Evolutionary conservation across 495 filamentous ascomycete genomes (phyloP).

Genomic region (Penicillium malachiteum): DNA sequence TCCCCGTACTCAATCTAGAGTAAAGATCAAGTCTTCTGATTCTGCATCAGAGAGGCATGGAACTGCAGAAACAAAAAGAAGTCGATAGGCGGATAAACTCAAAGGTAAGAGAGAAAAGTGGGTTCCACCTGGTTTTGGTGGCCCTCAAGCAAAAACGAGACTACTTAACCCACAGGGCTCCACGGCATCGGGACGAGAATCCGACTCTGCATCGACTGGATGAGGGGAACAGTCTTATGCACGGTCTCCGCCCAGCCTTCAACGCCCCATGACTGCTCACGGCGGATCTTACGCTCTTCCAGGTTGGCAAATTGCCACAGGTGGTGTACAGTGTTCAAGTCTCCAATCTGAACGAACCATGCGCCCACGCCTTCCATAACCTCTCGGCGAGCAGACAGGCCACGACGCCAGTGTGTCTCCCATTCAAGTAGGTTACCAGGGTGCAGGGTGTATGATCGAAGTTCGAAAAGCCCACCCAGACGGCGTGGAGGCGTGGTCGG

Average conservation of each 20-base stretch:
- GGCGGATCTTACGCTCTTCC: slow-evolving; percentile 84
- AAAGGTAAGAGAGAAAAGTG: background rate
- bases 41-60: background rate
- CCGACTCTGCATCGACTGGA: slow-evolving; percentile 91
- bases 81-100: background rate
- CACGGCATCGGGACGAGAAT: slow-evolving; percentile 94
- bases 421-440: slow-evolving; percentile 95
- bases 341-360: slow-evolving; percentile 98
- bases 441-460: slow-evolving; percentile 94
- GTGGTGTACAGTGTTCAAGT: slow-evolving; percentile 96
- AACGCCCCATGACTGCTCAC: slow-evolving; percentile 93
- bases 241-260: slow-evolving; percentile 98
- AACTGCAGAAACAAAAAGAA: background rate
- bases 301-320: slow-evolving; percentile 98
- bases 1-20: background rate
- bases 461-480: slow-evolving; percentile 91
- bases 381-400: slow-evolving; percentile 82
- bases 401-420: slow-evolving; percentile 97
- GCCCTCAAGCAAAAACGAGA: background rate
- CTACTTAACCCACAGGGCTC: slow-evolving; percentile 75
- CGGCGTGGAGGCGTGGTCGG: slow-evolving; percentile 87
- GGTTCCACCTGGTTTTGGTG: background rate
- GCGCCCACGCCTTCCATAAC: slow-evolving; percentile 99
- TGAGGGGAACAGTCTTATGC: slow-evolving; percentile 96
- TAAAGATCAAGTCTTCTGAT: background rate